These are phyloP conservation scores for Reutealis trisperma DNA, from an alignment of 345 rosid genomes.

Conservation along the genomic window DNA sequence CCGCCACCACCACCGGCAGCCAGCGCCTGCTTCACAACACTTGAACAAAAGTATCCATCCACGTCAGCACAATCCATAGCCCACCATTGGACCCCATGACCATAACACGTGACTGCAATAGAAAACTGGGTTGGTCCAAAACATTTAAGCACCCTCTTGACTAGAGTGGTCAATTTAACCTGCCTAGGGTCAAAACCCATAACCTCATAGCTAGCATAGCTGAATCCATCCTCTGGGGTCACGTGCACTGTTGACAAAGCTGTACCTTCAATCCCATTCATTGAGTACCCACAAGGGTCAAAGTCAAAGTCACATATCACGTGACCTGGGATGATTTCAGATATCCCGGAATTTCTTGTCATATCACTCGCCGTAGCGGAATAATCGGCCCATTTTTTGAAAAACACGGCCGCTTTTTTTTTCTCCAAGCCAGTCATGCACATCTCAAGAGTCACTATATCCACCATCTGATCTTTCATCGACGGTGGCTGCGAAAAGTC, in stretches of 20 bases:
- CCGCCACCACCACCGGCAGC: constrained; percentile 32
- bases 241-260: constrained; percentile 74
- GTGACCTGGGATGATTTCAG: constrained; percentile 58
- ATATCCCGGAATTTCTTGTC: constrained; percentile 64
- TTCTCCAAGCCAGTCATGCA: constrained; percentile 77
- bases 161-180: constrained; percentile 37
- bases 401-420: constrained; percentile 55
- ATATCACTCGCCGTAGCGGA: constrained; percentile 44
- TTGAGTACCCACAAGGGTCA: constrained; percentile 82
- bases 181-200: constrained; percentile 47
- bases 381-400: constrained; percentile 36
- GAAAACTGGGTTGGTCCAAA: constrained; percentile 63
- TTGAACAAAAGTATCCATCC: constrained; percentile 43
- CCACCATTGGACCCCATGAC: constrained; percentile 24
- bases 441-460: constrained; percentile 57
- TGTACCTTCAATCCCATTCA: constrained; percentile 62
- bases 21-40: constrained; percentile 47
- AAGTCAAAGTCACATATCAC: constrained; percentile 68
- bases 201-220: constrained; percentile 84
- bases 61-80: constrained; percentile 33
- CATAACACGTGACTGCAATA: constrained; percentile 45
- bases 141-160: constrained; percentile 52
- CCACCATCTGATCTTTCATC: background rate
- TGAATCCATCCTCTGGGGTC: constrained; percentile 80
- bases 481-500: constrained; percentile 7